Base-by-base conservation (phyloP, 805 yeast species). In the Saccharomycopsis sp. region DNA sequence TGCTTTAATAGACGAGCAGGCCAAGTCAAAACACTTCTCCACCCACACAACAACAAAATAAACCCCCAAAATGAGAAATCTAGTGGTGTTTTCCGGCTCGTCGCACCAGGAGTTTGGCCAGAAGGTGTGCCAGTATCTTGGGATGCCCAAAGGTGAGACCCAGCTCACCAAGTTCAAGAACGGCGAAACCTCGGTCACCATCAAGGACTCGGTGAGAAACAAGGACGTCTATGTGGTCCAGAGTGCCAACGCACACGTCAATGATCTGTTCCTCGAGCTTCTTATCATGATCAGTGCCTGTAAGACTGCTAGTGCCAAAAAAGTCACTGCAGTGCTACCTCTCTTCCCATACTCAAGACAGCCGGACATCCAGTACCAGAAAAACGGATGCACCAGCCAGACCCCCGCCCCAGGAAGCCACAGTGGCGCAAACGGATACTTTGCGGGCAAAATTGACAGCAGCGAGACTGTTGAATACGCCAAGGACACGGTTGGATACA, bases 261-360 rank as follows among this genome's bases (percentile, higher is more conserved):
- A 91, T 68, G 97, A 91, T 70, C 84, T 82, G 65, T 85, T 91
- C 64, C 80, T 91, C 70, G 96, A 91, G 71, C 74, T 91, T 53
- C 72, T 91, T 64, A 85, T 91, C 63, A 81, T 89, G 78, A 82
- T 91, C 29, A 84, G 91, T n/a, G 97, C 97, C 1, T 89, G 97
- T 72, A 91, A 91, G 66, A 85, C 89, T 52, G 95, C 97, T 1
- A 84, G 92, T 59, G 97, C 97, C 14, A 82, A 81, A 58, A 78
- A 92, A 58, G 96, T 91, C 50, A 89, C 96, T 1, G 97, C 92
- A 0, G 96, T 91, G 34, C 76, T 89, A 70, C 99, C 99, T 2
- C 77, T 91, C 61, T 94, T 94, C 71, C 97, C 98, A 24, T 94
- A 94, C 69, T 88, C 96, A 2, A 80, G 99, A 67, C 99, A 94